Base-by-base conservation (phyloP, 441 rosid genomes). In the Adansonia grandidieri region DNA sequence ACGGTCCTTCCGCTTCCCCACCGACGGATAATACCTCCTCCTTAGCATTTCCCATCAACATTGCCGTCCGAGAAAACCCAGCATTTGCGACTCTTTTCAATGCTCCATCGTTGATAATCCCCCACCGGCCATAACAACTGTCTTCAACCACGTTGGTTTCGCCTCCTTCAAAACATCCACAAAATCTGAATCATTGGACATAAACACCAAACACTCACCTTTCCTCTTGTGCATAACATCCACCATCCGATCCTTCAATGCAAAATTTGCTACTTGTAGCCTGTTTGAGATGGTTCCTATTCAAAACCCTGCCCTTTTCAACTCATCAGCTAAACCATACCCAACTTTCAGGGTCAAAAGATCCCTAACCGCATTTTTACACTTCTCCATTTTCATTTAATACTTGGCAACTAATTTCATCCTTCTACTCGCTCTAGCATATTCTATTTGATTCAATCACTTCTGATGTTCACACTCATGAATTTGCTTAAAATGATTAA, bases 131-230 rank as follows among this genome's bases (percentile, higher is more conserved):
- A 32, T 32, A 32, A 91, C 93, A 40, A 93, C 93, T 0, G 94
- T 92, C 86, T 86, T 93, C 68, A 95, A 60, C 81, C 97, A 92
- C 85, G 93, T 89, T 80, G 81, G 65, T 50, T 86, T 95, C 0
- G 98, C 97, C 83, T 95, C 95, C 75, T 85, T 84, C 79, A 93
- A 71, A 77, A 93, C 76, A 44, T 79, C 89, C n/a, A 84, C 90
- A 82, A 90, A 95, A 82, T 87, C 94, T 0, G 95, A 91, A 86
- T 95, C 97, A 84, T 95, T 95, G 3, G 97, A 92, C 5, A 93
- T 95, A 75, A 95, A 88, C 80, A 93, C 90, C 75, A 95, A 78
- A 82, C 96, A 95, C 53, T 92, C 93, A 5, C 87, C 95, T 80
- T 78, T 83, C 83, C 91, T 87, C 78, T 81, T 88, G 80, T 92